phyloP scores from a whole-genome alignment of 2,329 filamentous ascomycete genomes.

The Fusarium austroafricanum region DNA sequence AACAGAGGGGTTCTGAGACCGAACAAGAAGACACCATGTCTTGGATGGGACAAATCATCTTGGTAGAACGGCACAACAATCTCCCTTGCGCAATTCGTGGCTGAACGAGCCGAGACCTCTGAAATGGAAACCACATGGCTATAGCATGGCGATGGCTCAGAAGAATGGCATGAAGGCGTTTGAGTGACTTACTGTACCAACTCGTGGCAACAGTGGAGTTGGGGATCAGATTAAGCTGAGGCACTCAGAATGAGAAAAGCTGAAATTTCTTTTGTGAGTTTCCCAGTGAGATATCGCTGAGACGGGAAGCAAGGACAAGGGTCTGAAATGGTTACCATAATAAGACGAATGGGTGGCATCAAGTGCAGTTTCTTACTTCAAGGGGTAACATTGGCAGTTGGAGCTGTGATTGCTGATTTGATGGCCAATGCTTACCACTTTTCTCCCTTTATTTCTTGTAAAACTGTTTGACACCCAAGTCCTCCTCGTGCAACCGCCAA shows the following conservation, averaged over 20 bases:
- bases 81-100: neutral
- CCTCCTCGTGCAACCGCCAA: constrained; percentile 12
- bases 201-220: neutral
- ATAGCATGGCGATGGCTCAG: neutral
- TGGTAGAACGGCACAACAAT: neutral
- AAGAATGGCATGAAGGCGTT: neutral
- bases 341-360: constrained; percentile 20
- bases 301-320: constrained; percentile 45
- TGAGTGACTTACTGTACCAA: neutral
- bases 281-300: constrained; percentile 9
- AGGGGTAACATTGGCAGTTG: constrained; percentile 4
- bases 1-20: constrained; percentile 2
- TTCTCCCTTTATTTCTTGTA: constrained; percentile 6
- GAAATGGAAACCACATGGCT: neutral
- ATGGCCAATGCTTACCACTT: neutral
- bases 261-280: constrained; percentile 23
- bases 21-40: constrained; percentile 2
- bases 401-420: neutral
- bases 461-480: constrained; percentile 4
- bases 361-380: constrained; percentile 27
- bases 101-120: neutral
- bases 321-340: constrained; percentile 28
- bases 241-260: constrained; percentile 3
- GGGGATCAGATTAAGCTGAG: constrained; percentile 1
- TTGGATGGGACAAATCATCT: constrained; percentile 3